Evolutionary conservation across 2,329 filamentous ascomycete species (phyloP), one percentile per base, ranked within the genome.

Genomic region (Sporothrix mexicana): DNA sequence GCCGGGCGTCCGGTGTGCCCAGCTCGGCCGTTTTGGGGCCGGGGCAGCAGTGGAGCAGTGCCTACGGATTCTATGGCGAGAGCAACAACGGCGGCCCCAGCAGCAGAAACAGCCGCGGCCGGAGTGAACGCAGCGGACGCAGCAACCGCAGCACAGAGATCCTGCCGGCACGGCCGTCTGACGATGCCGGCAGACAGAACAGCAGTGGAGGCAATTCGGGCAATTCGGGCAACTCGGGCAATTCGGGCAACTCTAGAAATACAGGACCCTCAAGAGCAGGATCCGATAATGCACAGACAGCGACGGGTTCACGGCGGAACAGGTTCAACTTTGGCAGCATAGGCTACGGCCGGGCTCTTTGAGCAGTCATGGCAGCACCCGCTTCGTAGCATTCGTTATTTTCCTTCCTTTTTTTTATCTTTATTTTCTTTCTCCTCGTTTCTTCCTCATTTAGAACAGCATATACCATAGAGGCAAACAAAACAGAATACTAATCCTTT

Each of bases 11-110:
- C 1, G 73, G 69, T 1, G 74, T 74, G 43, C 75, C 75, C 1
- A 74, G 73, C 23, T 76, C 74, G 41, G 74, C 70, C 6, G 73
- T 74, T 0, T 71, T 76, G 41, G 75, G 72, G 0, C 25, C 43
- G 1, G 71, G 66, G 0, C 49, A 70, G n/a, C 62, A 64, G n/a
- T 20, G 36, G 55, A 61, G 10, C 2, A 53, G 43, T 23, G 51
- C 45, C 1, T 20, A 15, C 2, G 57, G 49, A 1, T 20, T 15
- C 10, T 30, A 70, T 15, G 61, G 30, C 3, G 45, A 36, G 17
- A 49, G 51, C 15, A 25, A 49, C 20, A 15, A 51, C n/a, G 41
- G 36, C 15, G 61, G 57, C 10, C 30, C 30, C 17, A 43, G 59
- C 36, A 20, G 36, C 30, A 36, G 43, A 25, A 41, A 49, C 47